Evolutionary conservation across 2,329 filamentous ascomycete genomes (phyloP), one percentile per base, ranked within the genome.

Genomic region (Rosellinia necatrix): DNA sequence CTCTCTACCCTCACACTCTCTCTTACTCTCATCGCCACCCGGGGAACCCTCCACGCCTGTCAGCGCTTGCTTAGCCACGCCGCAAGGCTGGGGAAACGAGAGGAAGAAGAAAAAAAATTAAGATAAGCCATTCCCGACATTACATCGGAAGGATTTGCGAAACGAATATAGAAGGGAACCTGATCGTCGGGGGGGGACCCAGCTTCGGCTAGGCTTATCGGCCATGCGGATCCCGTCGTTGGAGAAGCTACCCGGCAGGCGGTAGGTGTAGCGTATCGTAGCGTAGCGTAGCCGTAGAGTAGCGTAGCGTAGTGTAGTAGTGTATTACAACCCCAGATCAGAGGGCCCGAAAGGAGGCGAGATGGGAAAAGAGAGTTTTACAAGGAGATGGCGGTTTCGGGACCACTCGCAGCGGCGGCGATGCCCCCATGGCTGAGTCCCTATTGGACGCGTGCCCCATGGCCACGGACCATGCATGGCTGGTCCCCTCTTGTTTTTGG

Each of bases 331-430:
- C 40, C 40, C n/a, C n/a, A n/a, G n/a, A n/a, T n/a, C n/a, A n/a
- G n/a, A 47, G 12, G 41, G 22, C 29, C 21, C n/a, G n/a, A 47
- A 38, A 51, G 35, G 25, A 49, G n/a, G 49, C 37, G 49, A 56
- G 46, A 58, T 55, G 49, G 56, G 59, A 63, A 59, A n/a, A n/a
- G n/a, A n/a, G n/a, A n/a, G n/a, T n/a, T n/a, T 49, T 49, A 58
- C 61, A 64, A n/a, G 64, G 60, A 59, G 63, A 56, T 61, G 63
- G 59, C 59, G 48, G 49, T 53, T 49, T 54, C 40, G 54, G 53
- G 58, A 53, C 48, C 48, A 44, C 46, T 47, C 54, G 58, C 58
- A 60, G 58, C 38, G 48, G 41, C 43, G 40, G 54, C 41, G 6
- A 34, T n/a, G n/a, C n/a, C n/a, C 19, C 22, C 34, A 54, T 57